These are phyloP conservation scores for Fusarium temperatum DNA, from an alignment of 2,329 filamentous ascomycete species.

Conservation along the genomic window DNA sequence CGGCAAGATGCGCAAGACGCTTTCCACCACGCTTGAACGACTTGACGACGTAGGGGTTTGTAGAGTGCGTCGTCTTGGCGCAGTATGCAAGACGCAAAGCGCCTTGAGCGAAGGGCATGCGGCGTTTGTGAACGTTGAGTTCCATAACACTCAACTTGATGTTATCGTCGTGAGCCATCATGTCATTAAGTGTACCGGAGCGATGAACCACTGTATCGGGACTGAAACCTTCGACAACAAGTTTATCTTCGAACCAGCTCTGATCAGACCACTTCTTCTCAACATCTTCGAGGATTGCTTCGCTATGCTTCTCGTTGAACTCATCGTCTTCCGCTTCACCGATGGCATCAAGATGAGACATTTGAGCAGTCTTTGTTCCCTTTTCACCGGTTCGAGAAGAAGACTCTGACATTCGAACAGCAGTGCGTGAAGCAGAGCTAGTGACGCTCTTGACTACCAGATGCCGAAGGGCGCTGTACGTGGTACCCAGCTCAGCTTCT, in stretches of 20 bases:
- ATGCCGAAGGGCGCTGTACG: constrained; percentile 4
- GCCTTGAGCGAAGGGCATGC: constrained; percentile 43
- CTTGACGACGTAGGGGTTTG: constrained; percentile 48
- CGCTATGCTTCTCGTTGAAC: neutral
- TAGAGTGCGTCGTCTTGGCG: constrained; percentile 40
- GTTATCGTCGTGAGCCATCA: constrained; percentile 49
- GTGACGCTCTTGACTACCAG: constrained; percentile 22
- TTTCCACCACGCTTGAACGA: constrained; percentile 38
- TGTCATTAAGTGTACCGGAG: constrained; percentile 45
- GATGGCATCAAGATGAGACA: constrained; percentile 7
- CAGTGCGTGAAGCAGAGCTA: constrained; percentile 16
- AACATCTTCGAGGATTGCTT: neutral
- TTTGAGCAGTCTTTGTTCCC: neutral
- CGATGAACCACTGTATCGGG: constrained; percentile 42
- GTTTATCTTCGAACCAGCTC: constrained; percentile 7
- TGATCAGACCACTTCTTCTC: neutral
- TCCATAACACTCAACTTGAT: constrained; percentile 47
- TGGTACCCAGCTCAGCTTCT: constrained; percentile 8
- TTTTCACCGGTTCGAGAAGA: constrained; percentile 9
- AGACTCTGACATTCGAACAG: constrained; percentile 17
- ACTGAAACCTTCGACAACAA: constrained; percentile 37
- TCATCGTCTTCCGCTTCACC: constrained; percentile 18
- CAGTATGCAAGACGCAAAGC: constrained; percentile 48
- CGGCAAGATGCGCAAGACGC: constrained; percentile 44
- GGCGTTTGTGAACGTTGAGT: constrained; percentile 46